phyloP scores from a whole-genome alignment of 2,329 filamentous ascomycete species.

The Aspergillus brasiliensis region DNA sequence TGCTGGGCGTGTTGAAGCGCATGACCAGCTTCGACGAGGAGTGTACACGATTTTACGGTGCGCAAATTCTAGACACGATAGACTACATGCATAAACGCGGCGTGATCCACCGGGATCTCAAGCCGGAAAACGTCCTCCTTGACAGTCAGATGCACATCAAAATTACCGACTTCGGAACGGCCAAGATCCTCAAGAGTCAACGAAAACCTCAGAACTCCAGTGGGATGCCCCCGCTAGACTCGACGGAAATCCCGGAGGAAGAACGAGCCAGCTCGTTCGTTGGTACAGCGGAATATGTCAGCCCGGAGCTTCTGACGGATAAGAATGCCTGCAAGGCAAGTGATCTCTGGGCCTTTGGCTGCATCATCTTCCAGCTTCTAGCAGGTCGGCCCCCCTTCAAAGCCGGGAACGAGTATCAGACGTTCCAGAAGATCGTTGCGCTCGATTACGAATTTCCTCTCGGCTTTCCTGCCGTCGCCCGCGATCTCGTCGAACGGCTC shows the following conservation, averaged over 20 bases:
- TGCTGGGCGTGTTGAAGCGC: conserved; percentile 90
- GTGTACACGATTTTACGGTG: conserved; percentile 90
- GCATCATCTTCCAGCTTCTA: conserved; percentile 93
- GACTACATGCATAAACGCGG: conserved; percentile 97
- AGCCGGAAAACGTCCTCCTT: conserved; percentile 93
- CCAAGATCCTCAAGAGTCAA: conserved; percentile 75
- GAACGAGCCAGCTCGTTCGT: conserved; percentile 91
- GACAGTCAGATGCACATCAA: conserved; percentile 98
- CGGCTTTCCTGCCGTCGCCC: conserved; percentile 82
- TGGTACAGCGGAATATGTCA: conserved; percentile 96
- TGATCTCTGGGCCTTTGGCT: conserved; percentile 97
- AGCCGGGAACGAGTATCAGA: conserved; percentile 90
- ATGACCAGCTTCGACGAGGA: conserved; percentile 93
- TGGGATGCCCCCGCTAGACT: conserved; percentile 51
- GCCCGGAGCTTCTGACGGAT: conserved; percentile 91
- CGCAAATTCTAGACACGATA: conserved; percentile 93
- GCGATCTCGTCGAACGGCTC: conserved; percentile 85
- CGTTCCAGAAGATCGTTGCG: conserved; percentile 96
- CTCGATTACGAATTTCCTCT: conserved; percentile 91
- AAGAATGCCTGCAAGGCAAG: conserved; percentile 98
- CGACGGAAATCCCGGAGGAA: conserved; percentile 62
- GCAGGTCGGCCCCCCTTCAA: conserved; percentile 98
- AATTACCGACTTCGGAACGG: conserved; percentile 97
- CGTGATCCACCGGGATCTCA: conserved; percentile 94
- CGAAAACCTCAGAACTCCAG: conserved; percentile 50